Evolutionary conservation across 768 basidiomycete genomes (phyloP), one percentile per base, ranked within the genome.

Genomic region (Tylopilus felleus): DNA sequence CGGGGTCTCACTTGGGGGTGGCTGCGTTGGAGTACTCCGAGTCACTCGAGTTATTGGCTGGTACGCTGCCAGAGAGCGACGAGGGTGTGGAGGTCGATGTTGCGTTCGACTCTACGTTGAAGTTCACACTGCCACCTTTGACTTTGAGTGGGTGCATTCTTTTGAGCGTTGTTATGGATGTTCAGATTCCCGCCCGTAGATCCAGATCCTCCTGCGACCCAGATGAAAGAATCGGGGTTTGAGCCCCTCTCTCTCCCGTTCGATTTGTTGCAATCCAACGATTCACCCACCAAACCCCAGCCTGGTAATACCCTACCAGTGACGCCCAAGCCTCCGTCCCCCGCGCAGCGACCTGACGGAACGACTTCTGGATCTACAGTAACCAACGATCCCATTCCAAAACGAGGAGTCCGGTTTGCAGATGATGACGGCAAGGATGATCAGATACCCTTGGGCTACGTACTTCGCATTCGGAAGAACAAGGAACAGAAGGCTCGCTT

Each of bases 21-120:
- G 84, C 88, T 41, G 82, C 82, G 42, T 75, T 91, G 52, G 89
- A 90, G 62, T 87, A 80, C 61, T 86, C 88, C 6, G 80, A 83
- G 53, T 67, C 75, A n/a, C 64, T 89, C 49, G 87, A 90, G 60
- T 73, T 79, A 27, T 74, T 89, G 70, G 82, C 82, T 35, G 82
- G 81, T 55, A 75, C 78, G 36, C 75, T 63, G 12, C 40, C 48
- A 8, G 65, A 61, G 50, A 50, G 25, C 12, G 53, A 50, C 19
- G 61, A 60, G 36, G 66, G 50, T 13, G 58, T 52, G 41, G 66
- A 57, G 8, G 43, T 23, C 17, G 48, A 46, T 12, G n/a, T 50
- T 27, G n/a, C 13, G 16, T 64, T 60, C 33, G 59, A 61, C 42
- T 52, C 68, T 42, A 45, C 47, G 36, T 47, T 55, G 49, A 61